Percentiles rank a stretch among this genome's conserved stretches.
These are phyloP conservation scores for Kwoniella mangroviensis DNA, from an alignment of 768 basidiomycete species.

Conservation along the genomic window DNA sequence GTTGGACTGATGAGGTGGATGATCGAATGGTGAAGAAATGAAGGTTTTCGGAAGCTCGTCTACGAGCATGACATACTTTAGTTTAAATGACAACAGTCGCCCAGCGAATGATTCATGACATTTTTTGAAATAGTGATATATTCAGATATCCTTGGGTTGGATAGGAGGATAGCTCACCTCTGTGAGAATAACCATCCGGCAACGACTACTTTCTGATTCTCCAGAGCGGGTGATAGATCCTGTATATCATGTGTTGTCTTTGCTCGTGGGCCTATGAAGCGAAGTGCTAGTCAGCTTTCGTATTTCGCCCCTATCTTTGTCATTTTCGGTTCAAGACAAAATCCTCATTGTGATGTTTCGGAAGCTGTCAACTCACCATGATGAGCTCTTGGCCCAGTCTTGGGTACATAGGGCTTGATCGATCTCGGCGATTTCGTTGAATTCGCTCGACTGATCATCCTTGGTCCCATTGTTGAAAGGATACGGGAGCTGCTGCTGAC, in stretches of 20 bases:
- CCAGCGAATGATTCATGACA: too few relatives aligned
- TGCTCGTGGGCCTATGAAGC: slow-evolving; percentile 41
- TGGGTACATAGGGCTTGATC: slow-evolving; percentile 22
- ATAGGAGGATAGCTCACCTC: slow-evolving; percentile 64
- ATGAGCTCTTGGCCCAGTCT: slow-evolving; percentile 26
- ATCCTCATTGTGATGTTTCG: not conserved
- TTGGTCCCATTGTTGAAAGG: not conserved
- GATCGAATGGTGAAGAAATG: slow-evolving; percentile 89
- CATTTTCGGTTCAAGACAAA: too few relatives aligned
- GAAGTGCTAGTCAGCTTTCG: too few relatives aligned
- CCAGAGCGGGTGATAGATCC: slow-evolving; percentile 64
- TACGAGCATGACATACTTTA: slow-evolving; percentile 4
- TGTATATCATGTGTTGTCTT: slow-evolving; percentile 68
- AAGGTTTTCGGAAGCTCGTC: slow-evolving; percentile 57
- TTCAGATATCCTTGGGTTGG: not conserved
- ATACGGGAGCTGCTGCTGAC: not conserved
- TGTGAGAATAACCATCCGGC: slow-evolving; percentile 82
- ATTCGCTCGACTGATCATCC: slow-evolving; percentile 2
- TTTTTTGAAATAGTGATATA: not conserved
- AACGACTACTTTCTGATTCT: slow-evolving; percentile 69
- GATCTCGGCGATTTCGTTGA: slow-evolving; percentile 6
- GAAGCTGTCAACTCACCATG: slow-evolving; percentile 23
- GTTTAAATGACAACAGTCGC: too few relatives aligned
- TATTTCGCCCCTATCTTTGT: too few relatives aligned
- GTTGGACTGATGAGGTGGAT: slow-evolving; percentile 74